A percentile compares a stretch with the other conserved stretches of the same genome.
These are phyloP conservation scores for Trichodelitschia bisporula DNA, from an alignment of 495 filamentous ascomycete genomes.

Conservation along the genomic window DNA sequence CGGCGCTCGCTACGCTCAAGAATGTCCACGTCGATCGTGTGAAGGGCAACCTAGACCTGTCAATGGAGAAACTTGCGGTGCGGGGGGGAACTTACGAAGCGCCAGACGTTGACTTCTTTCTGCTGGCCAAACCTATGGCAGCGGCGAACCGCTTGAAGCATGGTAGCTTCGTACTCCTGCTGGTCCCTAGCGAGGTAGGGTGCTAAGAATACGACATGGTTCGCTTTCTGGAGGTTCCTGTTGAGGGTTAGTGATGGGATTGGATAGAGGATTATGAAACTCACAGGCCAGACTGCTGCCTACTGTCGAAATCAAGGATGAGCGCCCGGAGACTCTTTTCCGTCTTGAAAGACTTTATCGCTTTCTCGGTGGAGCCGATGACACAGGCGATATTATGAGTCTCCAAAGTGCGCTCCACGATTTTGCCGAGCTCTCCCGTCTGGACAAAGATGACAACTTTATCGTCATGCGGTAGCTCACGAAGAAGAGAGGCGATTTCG, in stretches of 20 bases:
- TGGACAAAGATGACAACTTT: slow-evolving; percentile 19
- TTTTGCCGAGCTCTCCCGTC: slow-evolving; percentile 8
- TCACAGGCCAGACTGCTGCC: not conserved
- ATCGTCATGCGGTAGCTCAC: slow-evolving; percentile 9
- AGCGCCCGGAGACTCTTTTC: not conserved
- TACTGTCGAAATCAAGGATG: not conserved
- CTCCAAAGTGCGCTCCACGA: too few relatives aligned
- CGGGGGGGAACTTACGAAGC: too few relatives aligned
- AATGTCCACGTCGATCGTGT: slow-evolving; percentile 48
- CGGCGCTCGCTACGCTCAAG: slow-evolving; percentile 21
- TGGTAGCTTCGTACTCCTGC: slow-evolving; percentile 29
- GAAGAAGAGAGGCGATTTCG: slow-evolving; percentile 8
- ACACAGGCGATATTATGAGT: too few relatives aligned
- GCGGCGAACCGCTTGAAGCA: slow-evolving; percentile 52
- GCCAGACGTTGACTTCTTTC: slow-evolving; percentile 43
- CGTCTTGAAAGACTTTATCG: slow-evolving; percentile 19
- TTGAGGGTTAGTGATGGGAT: not conserved
- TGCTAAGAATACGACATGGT: slow-evolving; percentile 51
- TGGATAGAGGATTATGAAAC: not conserved
- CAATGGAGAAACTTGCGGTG: too few relatives aligned
- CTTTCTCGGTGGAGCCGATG: not conserved
- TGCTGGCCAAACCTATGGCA: slow-evolving; percentile 39
- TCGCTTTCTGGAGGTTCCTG: slow-evolving; percentile 51
- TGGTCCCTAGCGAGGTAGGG: slow-evolving; percentile 31
- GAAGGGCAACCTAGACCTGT: slow-evolving; percentile 24